Base-by-base conservation (phyloP, 1,284 basidiomycete species). In the Ceratobasidium papillatum region DNA sequence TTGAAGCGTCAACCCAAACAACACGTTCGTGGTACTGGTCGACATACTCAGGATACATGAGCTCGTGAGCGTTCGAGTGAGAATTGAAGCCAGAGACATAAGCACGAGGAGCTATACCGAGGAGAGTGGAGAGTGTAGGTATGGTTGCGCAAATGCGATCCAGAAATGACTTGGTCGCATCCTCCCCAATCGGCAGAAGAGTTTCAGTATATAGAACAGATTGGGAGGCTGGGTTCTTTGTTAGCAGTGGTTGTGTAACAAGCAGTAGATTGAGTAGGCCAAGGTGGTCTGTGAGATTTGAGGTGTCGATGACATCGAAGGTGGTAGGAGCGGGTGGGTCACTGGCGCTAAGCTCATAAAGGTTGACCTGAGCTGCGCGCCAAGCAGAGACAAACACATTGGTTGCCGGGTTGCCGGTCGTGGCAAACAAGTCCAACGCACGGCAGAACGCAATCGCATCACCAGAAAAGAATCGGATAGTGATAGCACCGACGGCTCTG, bases 231-330 rank as follows among this genome's bases (percentile, higher is more conserved):
- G 69, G 59, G 22, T 9, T 19, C 9, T 38, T 17, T 36, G 63
- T 73, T 8, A 73, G 14, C 1, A 73, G 59, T 3, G 71, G 58
- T 11, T 36, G 71, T 1, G 71, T n/a, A 2, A 38, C 59, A 12
- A 54, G 11, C 7, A 73, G 27, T 3, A 73, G 19, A 38, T 73
- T 73, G 32, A 73, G 12, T n/a, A 73, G 22, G 17, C 34, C 59
- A 38, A 73, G 59, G 19, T 63, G 45, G 25, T 73, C 59, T 0
- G 59, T 63, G 12, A 73, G 59, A 34, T 54, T 63, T 1, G 71
- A 73, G n/a, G 71, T 73, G 17, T 73, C 71, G 34, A 73, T 73
- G 19, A 73, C 47, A 45, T 73, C 71, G n/a, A 51, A 73, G 8
- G 45, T 14, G n/a, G 36, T 41, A 1, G 56, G 69, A 19, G 34